Evolutionary conservation across 352 stramenopile species (phyloP).

Genomic region (Blastocystis hominis): DNA sequence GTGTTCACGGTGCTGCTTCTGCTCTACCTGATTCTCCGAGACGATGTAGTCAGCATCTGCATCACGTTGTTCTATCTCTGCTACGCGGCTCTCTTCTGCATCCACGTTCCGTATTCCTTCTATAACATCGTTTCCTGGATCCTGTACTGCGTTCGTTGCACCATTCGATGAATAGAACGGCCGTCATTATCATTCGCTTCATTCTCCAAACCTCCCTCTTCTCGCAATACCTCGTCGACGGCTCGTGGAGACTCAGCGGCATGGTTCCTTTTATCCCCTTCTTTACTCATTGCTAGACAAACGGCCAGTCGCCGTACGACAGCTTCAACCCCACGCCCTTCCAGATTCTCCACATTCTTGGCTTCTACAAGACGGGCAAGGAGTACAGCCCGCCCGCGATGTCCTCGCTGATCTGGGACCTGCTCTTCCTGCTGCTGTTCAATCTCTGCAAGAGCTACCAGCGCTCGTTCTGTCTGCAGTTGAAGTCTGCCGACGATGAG

Average conservation of each 20-base stretch:
- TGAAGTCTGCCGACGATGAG: background rate
- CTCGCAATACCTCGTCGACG: background rate
- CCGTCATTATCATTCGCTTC: slow-evolving; percentile 11
- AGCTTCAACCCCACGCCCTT: background rate
- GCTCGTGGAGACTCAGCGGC: slow-evolving; percentile 16
- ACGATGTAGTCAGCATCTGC: slow-evolving; percentile 4
- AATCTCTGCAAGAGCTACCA: background rate
- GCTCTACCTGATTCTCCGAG: slow-evolving; percentile 1
- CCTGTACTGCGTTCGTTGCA: background rate
- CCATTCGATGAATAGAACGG: background rate
- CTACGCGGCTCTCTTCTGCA: slow-evolving; percentile 23
- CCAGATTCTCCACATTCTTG: slow-evolving; percentile 45
- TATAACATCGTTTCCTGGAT: background rate
- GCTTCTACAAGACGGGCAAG: slow-evolving; percentile 44
- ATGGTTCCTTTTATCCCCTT: background rate
- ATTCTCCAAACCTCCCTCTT: slow-evolving; percentile 2
- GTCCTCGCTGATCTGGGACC: slow-evolving; percentile 25
- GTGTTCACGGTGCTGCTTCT: slow-evolving; percentile 9
- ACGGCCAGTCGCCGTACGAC: background rate
- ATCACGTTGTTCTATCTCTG: slow-evolving; percentile 48
- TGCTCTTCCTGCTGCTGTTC: slow-evolving; percentile 33
- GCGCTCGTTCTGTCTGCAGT: background rate
- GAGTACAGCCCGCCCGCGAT: background rate
- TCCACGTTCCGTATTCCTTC: slow-evolving; percentile 41
- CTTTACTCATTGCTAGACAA: background rate